These are phyloP conservation scores for Ceratocystis eucalypticola DNA, from an alignment of 2,329 filamentous ascomycete genomes.

Conservation along the genomic window DNA sequence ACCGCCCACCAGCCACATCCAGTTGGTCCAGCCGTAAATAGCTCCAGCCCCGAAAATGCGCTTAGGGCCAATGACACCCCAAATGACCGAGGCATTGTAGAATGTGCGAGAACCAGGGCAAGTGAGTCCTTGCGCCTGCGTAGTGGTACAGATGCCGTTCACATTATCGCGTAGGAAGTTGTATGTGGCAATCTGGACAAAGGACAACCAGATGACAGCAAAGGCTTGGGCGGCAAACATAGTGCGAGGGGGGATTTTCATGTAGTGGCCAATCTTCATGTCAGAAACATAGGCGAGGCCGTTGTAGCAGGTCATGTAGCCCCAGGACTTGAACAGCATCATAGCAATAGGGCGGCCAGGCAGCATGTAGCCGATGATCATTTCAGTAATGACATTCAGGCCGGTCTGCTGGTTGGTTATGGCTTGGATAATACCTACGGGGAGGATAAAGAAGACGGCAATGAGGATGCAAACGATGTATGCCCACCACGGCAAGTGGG, in stretches of 20 bases:
- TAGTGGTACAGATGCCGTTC: conserved; percentile 35
- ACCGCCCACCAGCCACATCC: conserved; percentile 42
- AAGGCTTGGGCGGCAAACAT: conserved; percentile 35
- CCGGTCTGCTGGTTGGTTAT: conserved; percentile 38
- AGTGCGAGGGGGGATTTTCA: conserved; percentile 39
- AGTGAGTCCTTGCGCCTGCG: conserved; percentile 38
- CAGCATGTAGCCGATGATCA: conserved; percentile 37
- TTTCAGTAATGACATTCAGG: conserved; percentile 37
- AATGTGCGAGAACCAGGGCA: conserved; percentile 46
- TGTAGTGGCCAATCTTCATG: conserved; percentile 40
- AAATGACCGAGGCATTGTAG: conserved; percentile 46
- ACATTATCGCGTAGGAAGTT: conserved; percentile 36
- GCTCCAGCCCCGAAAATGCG: conserved; percentile 28
- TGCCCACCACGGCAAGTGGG: conserved; percentile 34
- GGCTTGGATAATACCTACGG: conserved; percentile 34
- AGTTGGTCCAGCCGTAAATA: conserved; percentile 39
- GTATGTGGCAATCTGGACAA: conserved; percentile 29
- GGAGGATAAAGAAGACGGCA: conserved; percentile 31
- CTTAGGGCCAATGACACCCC: conserved; percentile 42
- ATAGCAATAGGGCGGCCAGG: conserved; percentile 36
- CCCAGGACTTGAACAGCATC: conserved; percentile 38
- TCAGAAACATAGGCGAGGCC: conserved; percentile 36
- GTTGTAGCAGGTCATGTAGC: conserved; percentile 35
- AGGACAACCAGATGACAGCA: conserved; percentile 30
- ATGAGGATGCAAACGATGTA: conserved; percentile 31